Percentiles rank a stretch among this genome's conserved stretches.
Conservation (phyloP, 176 grass and related monocot genomes). For the Ensete glaucum region DNA sequence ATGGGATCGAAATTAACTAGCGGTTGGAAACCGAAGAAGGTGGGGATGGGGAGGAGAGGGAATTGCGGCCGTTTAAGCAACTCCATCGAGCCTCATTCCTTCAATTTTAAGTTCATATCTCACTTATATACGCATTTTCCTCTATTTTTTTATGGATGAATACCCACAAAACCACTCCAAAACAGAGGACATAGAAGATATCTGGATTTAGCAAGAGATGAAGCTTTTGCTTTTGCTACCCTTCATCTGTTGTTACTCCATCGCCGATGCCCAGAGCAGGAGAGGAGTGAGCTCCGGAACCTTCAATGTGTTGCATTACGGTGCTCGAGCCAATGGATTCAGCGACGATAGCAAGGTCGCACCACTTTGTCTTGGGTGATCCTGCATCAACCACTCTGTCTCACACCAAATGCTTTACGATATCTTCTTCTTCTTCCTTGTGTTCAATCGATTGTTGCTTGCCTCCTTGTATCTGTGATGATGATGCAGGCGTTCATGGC, state of each 20-base stretch:
- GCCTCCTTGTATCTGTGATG: background rate
- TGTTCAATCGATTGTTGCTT: background rate
- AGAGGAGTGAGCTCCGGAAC: background rate
- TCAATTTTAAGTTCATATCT: no score
- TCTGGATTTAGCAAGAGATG: background rate
- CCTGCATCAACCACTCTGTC: background rate
- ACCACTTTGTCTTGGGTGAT: background rate
- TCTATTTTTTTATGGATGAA: no score
- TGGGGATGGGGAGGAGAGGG: background rate
- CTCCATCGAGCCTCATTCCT: background rate
- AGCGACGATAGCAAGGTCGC: background rate
- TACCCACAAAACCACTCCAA: background rate
- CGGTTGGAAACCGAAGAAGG: background rate
- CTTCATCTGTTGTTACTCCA: background rate
- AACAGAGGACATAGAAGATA: background rate
- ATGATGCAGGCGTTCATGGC: background rate
- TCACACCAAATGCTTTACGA: background rate
- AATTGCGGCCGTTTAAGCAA: background rate
- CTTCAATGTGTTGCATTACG: slow-evolving; percentile 5
- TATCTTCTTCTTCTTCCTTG: background rate
- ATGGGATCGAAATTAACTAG: background rate
- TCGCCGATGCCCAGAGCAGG: background rate
- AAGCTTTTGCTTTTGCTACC: background rate
- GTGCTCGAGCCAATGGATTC: background rate
- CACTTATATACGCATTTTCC: no score